Conservation (phyloP, 192 early-diverging fungal species). For the Mycoemilia scoparia region DNA sequence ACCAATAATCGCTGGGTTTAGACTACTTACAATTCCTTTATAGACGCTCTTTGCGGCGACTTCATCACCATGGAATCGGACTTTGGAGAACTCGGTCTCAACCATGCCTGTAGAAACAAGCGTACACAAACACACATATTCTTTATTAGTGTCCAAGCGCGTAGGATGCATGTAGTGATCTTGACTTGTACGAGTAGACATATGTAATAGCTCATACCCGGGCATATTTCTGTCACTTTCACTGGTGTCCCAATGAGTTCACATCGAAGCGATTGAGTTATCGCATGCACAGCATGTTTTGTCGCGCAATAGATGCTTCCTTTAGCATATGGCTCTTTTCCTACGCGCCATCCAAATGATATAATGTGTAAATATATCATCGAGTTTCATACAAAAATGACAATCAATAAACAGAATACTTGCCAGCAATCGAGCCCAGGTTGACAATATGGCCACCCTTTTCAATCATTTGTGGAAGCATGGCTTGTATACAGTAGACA, state of each 20-base stretch:
- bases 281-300: conserved; percentile 67
- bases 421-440: conserved; percentile 59
- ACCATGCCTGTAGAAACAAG: too few species aligned
- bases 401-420: too few species aligned
- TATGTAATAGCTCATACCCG: too few species aligned
- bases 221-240: conserved; percentile 55
- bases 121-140: too few species aligned
- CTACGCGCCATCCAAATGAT: too few species aligned
- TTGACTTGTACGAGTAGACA: too few species aligned
- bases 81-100: conserved; percentile 78
- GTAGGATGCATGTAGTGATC: too few species aligned
- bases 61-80: conserved; percentile 55
- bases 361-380: too few species aligned
- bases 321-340: conserved; percentile 35
- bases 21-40: conserved; percentile 50
- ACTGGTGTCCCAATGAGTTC: conserved; percentile 60
- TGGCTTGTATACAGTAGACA: conserved; percentile 54
- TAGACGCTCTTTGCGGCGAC: conserved; percentile 52
- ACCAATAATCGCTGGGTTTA: too few species aligned
- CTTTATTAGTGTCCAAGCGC: too few species aligned
- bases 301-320: conserved; percentile 72
- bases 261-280: conserved; percentile 49
- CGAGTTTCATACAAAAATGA: too few species aligned
- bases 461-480: conserved; percentile 58
- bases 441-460: conserved; percentile 66